Evolutionary conservation across 108 stramenopile genomes (phyloP), one percentile per base, ranked within the genome.

Genomic region (Pseudonitzschia multiseries): DNA sequence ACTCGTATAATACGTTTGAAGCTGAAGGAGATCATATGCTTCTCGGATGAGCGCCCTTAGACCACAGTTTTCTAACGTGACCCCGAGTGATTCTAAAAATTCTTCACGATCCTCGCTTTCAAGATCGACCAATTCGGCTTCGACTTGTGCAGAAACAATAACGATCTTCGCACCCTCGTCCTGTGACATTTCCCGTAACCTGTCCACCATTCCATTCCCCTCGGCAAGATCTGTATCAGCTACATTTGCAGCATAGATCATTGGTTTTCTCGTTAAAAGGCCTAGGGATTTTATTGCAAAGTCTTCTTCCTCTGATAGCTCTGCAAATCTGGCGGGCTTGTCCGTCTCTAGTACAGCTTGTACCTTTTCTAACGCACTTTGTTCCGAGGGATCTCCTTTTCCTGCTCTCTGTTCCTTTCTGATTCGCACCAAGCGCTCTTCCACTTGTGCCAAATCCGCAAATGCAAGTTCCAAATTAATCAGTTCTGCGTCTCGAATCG

Each of bases 231-330:
- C 97, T n/a, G 71, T 64, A 77, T 99, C 99, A 27, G 96, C 98
- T 29, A 99, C 98, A 81, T 99, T 99, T 27, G 96, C 95, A 13
- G 98, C 97, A 78, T 98, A 98, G 57, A 99, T 98, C 83, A 96
- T 96, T 57, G 86, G 90, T 83, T 98, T 99, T 18, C 80, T 52
- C 3, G 97, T 95, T 48, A 99, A 77, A 65, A 99, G 84, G 21
- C 95, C 94, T 13, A 97, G 71, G 22, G 84, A 72, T 74, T 85
- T 90, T 70, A 96, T 91, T 8, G 90, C 75, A 14, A 53, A 26
- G 53, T 88, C 86, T 74, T 97, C 96, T 21, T 96, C 94, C 2
- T 94, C 93, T 29, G 83, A 75, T 52, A 98, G 76, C 0, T 81
- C 91, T 1, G 88, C 97, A 60, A 86, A 83, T 24, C 97, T 70